These are phyloP conservation scores for Cardamine occulta DNA, from an alignment of 345 rosid species.

Conservation along the genomic window DNA sequence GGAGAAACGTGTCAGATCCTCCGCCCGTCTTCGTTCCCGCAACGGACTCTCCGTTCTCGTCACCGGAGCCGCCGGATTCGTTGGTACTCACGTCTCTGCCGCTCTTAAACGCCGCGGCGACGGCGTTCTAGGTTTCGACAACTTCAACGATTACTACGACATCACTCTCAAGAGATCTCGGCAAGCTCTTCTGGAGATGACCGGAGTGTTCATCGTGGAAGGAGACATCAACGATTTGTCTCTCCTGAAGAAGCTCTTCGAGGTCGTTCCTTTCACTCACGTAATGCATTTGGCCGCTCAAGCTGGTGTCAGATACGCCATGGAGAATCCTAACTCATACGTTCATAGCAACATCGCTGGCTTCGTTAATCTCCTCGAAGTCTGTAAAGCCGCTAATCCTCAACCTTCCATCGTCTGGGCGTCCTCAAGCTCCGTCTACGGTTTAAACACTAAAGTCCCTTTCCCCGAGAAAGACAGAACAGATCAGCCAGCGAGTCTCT, in stretches of 20 bases:
- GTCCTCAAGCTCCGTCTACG: conserved; percentile 77
- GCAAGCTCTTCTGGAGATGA: conserved; percentile 73
- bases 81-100: conserved; percentile 78
- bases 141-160: conserved; percentile 85
- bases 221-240: conserved; percentile 77
- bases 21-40: conserved; percentile 67
- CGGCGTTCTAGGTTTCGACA: conserved; percentile 77
- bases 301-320: conserved; percentile 60
- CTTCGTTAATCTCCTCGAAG: conserved; percentile 55
- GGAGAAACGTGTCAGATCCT: conserved; percentile 70
- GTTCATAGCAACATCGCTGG: conserved; percentile 60
- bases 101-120: conserved; percentile 81
- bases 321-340: conserved; percentile 55
- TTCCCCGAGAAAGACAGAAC: conserved; percentile 78
- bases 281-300: conserved; percentile 64
- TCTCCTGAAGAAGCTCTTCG: conserved; percentile 56
- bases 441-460: conserved; percentile 75
- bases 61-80: conserved; percentile 88
- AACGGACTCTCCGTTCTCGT: conserved; percentile 76
- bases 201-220: conserved; percentile 72
- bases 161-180: conserved; percentile 77
- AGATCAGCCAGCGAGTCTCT: conserved; percentile 84
- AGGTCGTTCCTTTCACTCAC: conserved; percentile 58
- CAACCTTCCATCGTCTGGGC: conserved; percentile 64
- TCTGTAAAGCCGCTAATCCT: conserved; percentile 49